phyloP scores from a whole-genome alignment of 129 eudicot genomes.

The Smallanthus sonchifolius region DNA sequence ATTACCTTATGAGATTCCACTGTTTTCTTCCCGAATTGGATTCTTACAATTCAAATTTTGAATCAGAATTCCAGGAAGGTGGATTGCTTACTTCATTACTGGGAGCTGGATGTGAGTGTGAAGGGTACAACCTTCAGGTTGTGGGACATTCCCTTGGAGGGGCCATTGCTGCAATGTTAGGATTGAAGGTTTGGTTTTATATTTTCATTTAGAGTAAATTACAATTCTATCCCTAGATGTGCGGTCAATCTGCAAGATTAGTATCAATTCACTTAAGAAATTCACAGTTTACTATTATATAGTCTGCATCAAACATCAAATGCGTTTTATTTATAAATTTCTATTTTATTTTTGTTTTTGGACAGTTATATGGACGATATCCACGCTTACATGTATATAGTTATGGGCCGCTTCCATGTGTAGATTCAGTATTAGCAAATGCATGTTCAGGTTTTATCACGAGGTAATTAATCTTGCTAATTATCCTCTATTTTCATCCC shows the following conservation, averaged over 20 bases:
- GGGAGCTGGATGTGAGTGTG: conserved; percentile 70
- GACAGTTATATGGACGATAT: conserved; percentile 48
- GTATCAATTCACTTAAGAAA: not conserved
- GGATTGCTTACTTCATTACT: conserved; percentile 64
- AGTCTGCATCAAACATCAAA: not conserved
- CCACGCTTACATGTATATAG: conserved; percentile 60
- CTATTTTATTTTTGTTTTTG: not conserved
- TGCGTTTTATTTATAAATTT: not conserved
- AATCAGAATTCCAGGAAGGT: conserved; percentile 33
- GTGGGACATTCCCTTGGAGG: conserved; percentile 91
- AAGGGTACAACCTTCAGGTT: conserved; percentile 52
- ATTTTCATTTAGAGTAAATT: not conserved
- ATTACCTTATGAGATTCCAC: not conserved
- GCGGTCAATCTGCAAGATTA: not conserved
- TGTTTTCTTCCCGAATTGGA: not conserved
- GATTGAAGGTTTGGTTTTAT: conserved; percentile 40
- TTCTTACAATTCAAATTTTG: not conserved
- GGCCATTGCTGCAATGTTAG: conserved; percentile 64
- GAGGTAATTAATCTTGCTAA: conserved; percentile 35
- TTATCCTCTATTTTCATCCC: not conserved
- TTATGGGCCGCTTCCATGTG: conserved; percentile 76
- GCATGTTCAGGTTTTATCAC: conserved; percentile 70
- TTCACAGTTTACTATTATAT: not conserved
- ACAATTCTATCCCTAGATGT: not conserved
- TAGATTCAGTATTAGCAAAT: conserved; percentile 56